Base-by-base conservation (phyloP, 2,329 filamentous ascomycete species). In the Pochonia chlamydosporia region DNA sequence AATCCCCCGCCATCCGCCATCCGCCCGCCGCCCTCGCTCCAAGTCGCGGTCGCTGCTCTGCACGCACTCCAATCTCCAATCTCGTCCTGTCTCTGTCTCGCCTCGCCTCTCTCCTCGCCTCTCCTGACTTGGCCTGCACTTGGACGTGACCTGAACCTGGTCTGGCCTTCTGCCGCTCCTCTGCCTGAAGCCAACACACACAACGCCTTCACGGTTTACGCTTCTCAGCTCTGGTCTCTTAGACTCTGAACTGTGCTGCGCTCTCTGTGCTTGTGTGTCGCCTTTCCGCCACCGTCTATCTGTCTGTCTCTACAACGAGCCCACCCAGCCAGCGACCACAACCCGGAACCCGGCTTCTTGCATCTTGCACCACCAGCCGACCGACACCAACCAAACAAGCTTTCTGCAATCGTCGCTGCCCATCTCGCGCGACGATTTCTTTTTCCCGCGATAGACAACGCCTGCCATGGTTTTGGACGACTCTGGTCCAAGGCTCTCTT, bases 401-500 rank as follows among this genome's bases (percentile, higher is more conserved):
- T 31, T n/a, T 42, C 21, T 13, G 20, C 31, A 13, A 23, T 35
- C 36, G 36, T 42, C 31, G 28, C 35, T 39, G 37, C 46, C 31
- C 35, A 14, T 25, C 36, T 7, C 30, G 7, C 35, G 35, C 35
- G 35, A 13, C 35, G 7, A 10, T 39, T 39, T 23, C 9, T 18
- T 35, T 26, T 25, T 13, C 25, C 18, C 28, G 35, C 40, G 40
- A 43, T 9, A 16, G 28, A 23, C 21, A 26, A 36, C 14, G 30
- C 37, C 46, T 63, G 59, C 57, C 60, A 68, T 70, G 67, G 65
- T 68, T 25, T 64, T 69, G 60, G 67, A 68, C 57, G 65, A 70
- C 54, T 63, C 64, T 51, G 65, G 60, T 48, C 56, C 59, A 51
- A 59, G 66, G 59, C 58, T 64, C 50, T 62, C 67, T 50, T 63